Conservation (phyloP, 2,329 filamentous ascomycete genomes). For the Bipolaris bicolor region DNA sequence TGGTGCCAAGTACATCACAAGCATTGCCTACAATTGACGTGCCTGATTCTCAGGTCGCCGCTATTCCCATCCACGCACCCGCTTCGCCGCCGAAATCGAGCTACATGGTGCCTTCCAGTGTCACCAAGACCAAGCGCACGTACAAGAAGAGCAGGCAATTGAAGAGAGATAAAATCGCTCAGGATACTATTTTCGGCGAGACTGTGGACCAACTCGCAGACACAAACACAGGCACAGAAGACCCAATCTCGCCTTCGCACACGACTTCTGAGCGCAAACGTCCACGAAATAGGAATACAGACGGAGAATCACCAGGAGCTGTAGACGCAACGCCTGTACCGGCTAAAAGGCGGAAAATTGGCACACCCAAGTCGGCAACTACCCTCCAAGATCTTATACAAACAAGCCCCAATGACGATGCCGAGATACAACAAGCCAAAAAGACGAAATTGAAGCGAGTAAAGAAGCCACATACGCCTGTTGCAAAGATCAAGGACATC, state of each 20-base stretch:
- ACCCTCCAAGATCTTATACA: constrained; percentile 9
- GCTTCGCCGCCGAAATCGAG: constrained; percentile 14
- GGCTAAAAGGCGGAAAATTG: constrained; percentile 9
- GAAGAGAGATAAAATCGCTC: background rate
- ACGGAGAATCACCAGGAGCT: background rate
- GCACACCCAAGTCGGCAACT: constrained; percentile 1
- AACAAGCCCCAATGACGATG: background rate
- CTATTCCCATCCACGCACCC: background rate
- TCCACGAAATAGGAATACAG: background rate
- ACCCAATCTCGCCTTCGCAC: background rate
- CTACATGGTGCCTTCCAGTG: constrained; percentile 14
- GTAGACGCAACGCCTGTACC: background rate
- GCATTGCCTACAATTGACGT: constrained; percentile 16
- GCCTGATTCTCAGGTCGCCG: constrained; percentile 18
- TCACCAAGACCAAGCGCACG: constrained; percentile 10
- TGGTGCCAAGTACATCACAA: background rate
- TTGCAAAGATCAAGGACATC: background rate
- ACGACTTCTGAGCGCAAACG: background rate
- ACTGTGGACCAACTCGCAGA: background rate
- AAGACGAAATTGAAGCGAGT: constrained; percentile 11
- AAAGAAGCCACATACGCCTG: constrained; percentile 9
- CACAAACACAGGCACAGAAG: background rate
- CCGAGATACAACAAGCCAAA: background rate
- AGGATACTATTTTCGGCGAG: background rate
- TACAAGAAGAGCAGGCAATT: constrained; percentile 10